phyloP scores from a whole-genome alignment of 1,139 yeast species.

The Yamadazyma sp. region DNA sequence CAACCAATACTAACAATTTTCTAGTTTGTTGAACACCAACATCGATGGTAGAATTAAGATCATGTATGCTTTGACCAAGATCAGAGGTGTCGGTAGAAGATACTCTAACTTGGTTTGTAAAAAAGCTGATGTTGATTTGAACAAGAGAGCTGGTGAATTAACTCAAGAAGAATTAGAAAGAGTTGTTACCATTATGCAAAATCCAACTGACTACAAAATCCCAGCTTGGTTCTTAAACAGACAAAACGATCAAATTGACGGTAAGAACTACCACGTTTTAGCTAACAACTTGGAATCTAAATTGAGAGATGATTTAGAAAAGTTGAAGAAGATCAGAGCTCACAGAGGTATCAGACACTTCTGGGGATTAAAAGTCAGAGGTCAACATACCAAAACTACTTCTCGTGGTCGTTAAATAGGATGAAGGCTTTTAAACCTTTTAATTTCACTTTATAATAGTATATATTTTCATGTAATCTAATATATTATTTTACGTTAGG shows the following conservation, averaged over 20 bases:
- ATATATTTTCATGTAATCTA: constrained; percentile 19
- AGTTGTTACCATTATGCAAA: constrained; percentile 99
- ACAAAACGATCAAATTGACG: constrained; percentile 98
- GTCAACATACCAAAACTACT: constrained; percentile 99
- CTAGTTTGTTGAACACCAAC: constrained; percentile 99
- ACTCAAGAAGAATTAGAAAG: constrained; percentile 99
- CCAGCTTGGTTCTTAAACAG: constrained; percentile 99
- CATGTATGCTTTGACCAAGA: constrained; percentile 99
- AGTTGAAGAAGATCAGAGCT: constrained; percentile 99
- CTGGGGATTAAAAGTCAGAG: constrained; percentile 98
- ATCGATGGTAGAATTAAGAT: constrained; percentile 99
- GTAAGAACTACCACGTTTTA: constrained; percentile 98
- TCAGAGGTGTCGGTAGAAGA: constrained; percentile 99
- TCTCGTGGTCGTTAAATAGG: constrained; percentile 74
- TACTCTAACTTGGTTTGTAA: constrained; percentile 99
- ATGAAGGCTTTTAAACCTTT: constrained; percentile 6
- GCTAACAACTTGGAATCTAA: constrained; percentile 99
- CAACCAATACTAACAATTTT: constrained; percentile 16
- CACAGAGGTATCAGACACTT: constrained; percentile 99
- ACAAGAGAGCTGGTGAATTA: constrained; percentile 99
- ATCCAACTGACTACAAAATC: constrained; percentile 98
- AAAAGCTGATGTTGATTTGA: constrained; percentile 98
- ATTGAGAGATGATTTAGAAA: constrained; percentile 99
- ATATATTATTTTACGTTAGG: constrained; percentile 18
- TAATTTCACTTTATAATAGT: constrained; percentile 4